phyloP scores from a whole-genome alignment of 805 yeast species.

The Peterozyma xylosa region DNA sequence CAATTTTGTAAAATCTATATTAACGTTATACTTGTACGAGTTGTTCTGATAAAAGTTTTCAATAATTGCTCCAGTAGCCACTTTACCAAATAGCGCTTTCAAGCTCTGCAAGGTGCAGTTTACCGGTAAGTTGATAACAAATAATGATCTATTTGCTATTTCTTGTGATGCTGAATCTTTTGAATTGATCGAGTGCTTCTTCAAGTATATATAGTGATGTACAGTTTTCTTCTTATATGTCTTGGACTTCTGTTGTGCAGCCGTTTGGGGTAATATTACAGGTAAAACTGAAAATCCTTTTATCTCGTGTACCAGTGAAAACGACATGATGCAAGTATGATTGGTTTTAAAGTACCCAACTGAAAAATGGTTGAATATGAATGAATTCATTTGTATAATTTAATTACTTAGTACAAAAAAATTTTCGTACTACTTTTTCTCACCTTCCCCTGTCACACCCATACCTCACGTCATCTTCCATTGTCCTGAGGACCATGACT shows the following conservation, averaged over 20 bases:
- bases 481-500: too few relatives aligned
- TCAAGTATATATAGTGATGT: constrained; percentile 54
- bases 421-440: too few relatives aligned
- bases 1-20: constrained; percentile 46
- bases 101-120: constrained; percentile 44
- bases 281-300: constrained; percentile 53
- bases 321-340: too few relatives aligned
- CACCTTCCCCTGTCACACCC: too few relatives aligned
- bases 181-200: constrained; percentile 46
- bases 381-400: too few relatives aligned
- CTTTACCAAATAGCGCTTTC: constrained; percentile 47
- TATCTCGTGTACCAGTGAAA: constrained; percentile 29
- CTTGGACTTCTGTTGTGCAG: constrained; percentile 9
- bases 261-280: constrained; percentile 29
- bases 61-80: constrained; percentile 60
- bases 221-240: constrained; percentile 14
- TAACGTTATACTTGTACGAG: constrained; percentile 34
- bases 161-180: constrained; percentile 30
- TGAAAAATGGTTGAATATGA: too few relatives aligned
- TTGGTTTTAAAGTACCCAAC: too few relatives aligned
- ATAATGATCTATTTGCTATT: constrained; percentile 49
- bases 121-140: constrained; percentile 70
- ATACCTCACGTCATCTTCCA: too few relatives aligned
- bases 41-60: constrained; percentile 30
- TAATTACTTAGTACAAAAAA: too few relatives aligned